phyloP scores from a whole-genome alignment of 371 early-diverging fungal genomes.

The Rhizopus arrhizus region DNA sequence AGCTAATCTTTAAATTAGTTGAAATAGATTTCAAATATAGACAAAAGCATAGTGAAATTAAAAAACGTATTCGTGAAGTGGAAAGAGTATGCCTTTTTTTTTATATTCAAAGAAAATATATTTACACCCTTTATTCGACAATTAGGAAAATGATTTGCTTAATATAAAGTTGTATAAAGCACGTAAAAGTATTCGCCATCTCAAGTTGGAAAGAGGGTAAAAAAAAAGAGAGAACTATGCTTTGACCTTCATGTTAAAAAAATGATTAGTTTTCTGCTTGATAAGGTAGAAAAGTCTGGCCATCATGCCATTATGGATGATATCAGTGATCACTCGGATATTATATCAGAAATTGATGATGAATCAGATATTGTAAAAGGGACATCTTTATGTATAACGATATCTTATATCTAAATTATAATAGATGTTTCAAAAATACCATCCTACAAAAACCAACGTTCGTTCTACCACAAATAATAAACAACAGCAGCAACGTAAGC shows the following conservation, averaged over 20 bases:
- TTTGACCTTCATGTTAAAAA: not conserved
- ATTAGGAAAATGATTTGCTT: constrained; percentile 52
- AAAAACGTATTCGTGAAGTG: constrained; percentile 63
- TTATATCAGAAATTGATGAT: constrained; percentile 33
- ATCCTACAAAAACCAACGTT: not conserved
- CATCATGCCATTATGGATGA: constrained; percentile 18
- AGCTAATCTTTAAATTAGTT: not conserved
- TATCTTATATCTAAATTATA: not conserved
- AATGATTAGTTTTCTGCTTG: constrained; percentile 22
- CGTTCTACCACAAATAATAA: constrained; percentile 2
- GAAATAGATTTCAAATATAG: constrained; percentile 54
- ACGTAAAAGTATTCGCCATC: constrained; percentile 50
- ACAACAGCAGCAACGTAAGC: constrained; percentile 29
- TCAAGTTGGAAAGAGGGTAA: constrained; percentile 54
- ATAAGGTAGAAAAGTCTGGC: constrained; percentile 35
- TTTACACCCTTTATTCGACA: no score
- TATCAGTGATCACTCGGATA: constrained; percentile 34
- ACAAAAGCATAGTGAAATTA: constrained; percentile 60
- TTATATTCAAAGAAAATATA: no score
- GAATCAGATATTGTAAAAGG: constrained; percentile 24
- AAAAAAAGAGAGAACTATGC: not conserved
- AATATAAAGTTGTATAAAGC: constrained; percentile 49
- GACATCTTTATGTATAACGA: not conserved
- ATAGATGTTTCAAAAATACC: constrained; percentile 11
- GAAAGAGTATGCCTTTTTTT: constrained; percentile 54